A percentile compares a stretch with the other conserved stretches of the same genome.
phyloP scores from a whole-genome alignment of 2,329 filamentous ascomycete species.

The Claviceps pazoutovae region DNA sequence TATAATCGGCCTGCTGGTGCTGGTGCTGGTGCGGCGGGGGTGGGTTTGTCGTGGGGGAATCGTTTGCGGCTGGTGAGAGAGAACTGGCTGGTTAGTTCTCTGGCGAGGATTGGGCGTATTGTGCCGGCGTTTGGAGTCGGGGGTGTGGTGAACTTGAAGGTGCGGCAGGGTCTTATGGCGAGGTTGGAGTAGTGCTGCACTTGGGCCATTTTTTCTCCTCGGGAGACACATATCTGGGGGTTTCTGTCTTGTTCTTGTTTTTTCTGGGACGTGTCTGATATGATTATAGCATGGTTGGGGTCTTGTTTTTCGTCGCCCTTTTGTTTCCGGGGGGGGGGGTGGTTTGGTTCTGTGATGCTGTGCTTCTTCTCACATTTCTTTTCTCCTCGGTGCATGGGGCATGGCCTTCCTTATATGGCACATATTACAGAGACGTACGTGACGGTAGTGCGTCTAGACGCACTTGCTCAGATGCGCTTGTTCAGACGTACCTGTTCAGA shows the following conservation, averaged over 20 bases:
- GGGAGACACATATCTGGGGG: background rate
- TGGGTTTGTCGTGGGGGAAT: slow-evolving; percentile 34
- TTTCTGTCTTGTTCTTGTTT: background rate
- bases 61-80: slow-evolving; percentile 52
- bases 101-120: slow-evolving; percentile 70
- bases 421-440: too few species aligned
- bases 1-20: slow-evolving; percentile 53
- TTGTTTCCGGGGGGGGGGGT: background rate
- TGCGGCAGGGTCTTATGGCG: slow-evolving; percentile 54
- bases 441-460: too few species aligned
- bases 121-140: slow-evolving; percentile 81
- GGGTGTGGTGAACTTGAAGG: slow-evolving; percentile 68
- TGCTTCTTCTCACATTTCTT: background rate
- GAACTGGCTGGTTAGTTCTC: slow-evolving; percentile 62
- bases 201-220: too few species aligned
- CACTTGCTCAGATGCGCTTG: too few species aligned
- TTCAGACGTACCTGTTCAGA: too few species aligned
- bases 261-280: background rate
- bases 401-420: too few species aligned
- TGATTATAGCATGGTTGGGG: background rate
- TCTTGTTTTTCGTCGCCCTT: background rate
- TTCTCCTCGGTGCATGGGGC: background rate
- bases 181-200: slow-evolving; percentile 28
- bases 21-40: background rate
- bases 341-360: too few species aligned